Conservation (phyloP, 768 basidiomycete genomes). For the Lyophyllum decastes region DNA sequence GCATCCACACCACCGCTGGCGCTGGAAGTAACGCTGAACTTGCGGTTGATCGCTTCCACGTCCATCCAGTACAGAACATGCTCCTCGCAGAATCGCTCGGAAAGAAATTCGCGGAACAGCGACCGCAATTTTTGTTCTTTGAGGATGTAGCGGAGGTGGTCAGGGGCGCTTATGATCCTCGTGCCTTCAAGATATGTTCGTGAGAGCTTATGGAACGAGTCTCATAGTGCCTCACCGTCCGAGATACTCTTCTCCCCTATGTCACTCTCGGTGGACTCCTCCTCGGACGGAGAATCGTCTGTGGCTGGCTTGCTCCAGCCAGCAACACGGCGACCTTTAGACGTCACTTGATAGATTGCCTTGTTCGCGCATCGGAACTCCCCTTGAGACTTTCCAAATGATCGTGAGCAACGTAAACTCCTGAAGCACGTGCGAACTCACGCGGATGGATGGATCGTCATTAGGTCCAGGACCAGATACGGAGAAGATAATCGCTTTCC, state of each 20-base stretch:
- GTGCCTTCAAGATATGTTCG: not conserved
- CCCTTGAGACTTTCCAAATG: constrained; percentile 7
- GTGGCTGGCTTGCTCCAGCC: constrained; percentile 4
- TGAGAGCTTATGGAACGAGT: not conserved
- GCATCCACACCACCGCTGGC: constrained; percentile 5
- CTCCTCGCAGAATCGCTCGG: constrained; percentile 17
- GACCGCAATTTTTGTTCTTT: constrained; percentile 10
- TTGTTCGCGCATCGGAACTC: constrained; percentile 16
- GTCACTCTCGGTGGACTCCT: not conserved
- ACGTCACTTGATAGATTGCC: constrained; percentile 15
- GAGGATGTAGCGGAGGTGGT: constrained; percentile 11
- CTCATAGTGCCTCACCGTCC: not conserved
- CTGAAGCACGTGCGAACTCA: not conserved
- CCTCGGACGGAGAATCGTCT: not conserved
- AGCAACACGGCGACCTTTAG: constrained; percentile 11
- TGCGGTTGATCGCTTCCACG: constrained; percentile 15
- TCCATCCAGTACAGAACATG: constrained; percentile 17
- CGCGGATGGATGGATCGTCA: not conserved
- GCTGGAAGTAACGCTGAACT: constrained; percentile 15
- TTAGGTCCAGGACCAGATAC: constrained; percentile 27
- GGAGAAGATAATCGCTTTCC: constrained; percentile 68
- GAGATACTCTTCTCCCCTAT: not conserved
- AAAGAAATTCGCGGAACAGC: constrained; percentile 12
- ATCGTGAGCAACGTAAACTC: not conserved
- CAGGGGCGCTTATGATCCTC: not conserved